A percentile compares a stretch with the other conserved stretches of the same genome.
Evolutionary conservation across 1,284 basidiomycete species (phyloP).

Genomic region (Neotropicomus parvogracilis): DNA sequence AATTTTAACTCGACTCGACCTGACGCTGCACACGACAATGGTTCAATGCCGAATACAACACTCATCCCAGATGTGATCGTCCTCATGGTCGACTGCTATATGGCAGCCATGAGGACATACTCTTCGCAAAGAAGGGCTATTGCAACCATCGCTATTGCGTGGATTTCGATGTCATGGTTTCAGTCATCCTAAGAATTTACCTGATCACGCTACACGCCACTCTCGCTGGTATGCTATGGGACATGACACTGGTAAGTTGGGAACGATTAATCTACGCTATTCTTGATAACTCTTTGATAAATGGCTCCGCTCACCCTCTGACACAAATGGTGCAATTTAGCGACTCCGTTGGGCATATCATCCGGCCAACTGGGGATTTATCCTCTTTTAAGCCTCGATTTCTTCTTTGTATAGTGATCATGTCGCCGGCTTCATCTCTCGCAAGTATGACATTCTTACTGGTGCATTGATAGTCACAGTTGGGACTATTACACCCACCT

Average conservation of each 20-base stretch:
- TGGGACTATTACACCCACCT: constrained; percentile 38
- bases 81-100: too few species aligned
- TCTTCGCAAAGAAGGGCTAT: too few species aligned
- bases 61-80: too few species aligned
- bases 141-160: too few species aligned
- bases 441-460: constrained; percentile 44
- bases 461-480: constrained; percentile 41
- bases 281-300: neutral
- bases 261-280: neutral
- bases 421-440: constrained; percentile 46
- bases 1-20: too few species aligned
- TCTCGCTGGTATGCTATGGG: constrained; percentile 32
- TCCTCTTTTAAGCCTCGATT: constrained; percentile 46
- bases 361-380: constrained; percentile 41
- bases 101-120: too few species aligned
- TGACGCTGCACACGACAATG: too few species aligned
- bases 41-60: too few species aligned
- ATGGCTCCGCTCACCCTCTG: constrained; percentile 44
- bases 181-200: constrained; percentile 22
- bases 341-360: constrained; percentile 34
- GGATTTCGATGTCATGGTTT: constrained; percentile 13
- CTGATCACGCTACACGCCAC: constrained; percentile 29
- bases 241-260: constrained; percentile 28
- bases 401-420: constrained; percentile 45
- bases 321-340: constrained; percentile 45